Percentiles rank a stretch among this genome's conserved stretches.
These are phyloP conservation scores for Pholiota adiposa DNA, from an alignment of 1,284 basidiomycete genomes.

Conservation along the genomic window DNA sequence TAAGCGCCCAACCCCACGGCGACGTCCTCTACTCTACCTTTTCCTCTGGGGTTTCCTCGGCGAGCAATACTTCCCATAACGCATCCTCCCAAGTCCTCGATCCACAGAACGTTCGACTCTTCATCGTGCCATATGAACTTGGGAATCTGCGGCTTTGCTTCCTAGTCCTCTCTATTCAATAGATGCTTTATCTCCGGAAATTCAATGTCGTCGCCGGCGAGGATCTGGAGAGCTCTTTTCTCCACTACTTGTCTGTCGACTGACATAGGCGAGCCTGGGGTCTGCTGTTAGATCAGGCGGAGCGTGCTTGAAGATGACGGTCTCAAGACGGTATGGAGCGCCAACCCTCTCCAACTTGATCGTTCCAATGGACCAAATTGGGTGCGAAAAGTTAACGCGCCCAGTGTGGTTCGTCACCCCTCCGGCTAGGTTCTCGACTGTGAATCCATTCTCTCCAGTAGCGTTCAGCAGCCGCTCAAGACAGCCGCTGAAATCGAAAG, in stretches of 20 bases:
- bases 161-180: not conserved
- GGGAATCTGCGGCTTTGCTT: slow-evolving; percentile 17
- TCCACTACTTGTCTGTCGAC: slow-evolving; percentile 29
- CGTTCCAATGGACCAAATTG: slow-evolving; percentile 8
- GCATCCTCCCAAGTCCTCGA: slow-evolving; percentile 28
- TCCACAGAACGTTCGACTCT: slow-evolving; percentile 29
- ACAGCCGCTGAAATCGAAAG: slow-evolving; percentile 15
- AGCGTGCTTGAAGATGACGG: slow-evolving; percentile 28
- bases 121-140: slow-evolving; percentile 26
- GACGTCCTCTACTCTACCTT: slow-evolving; percentile 6
- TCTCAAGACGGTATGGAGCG: not conserved
- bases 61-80: slow-evolving; percentile 23
- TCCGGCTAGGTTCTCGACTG: slow-evolving; percentile 9
- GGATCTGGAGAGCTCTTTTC: slow-evolving; percentile 26
- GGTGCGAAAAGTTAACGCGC: slow-evolving; percentile 19
- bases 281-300: slow-evolving; percentile 29
- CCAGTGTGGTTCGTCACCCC: slow-evolving; percentile 20
- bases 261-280: slow-evolving; percentile 26
- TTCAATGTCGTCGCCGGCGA: slow-evolving; percentile 14
- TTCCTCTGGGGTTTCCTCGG: not conserved
- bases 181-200: not conserved
- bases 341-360: not conserved
- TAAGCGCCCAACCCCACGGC: slow-evolving; percentile 21
- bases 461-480: not conserved
- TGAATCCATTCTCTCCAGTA: not conserved